phyloP scores from a whole-genome alignment of 768 basidiomycete genomes.

The Hemileccinum rubropunctum region DNA sequence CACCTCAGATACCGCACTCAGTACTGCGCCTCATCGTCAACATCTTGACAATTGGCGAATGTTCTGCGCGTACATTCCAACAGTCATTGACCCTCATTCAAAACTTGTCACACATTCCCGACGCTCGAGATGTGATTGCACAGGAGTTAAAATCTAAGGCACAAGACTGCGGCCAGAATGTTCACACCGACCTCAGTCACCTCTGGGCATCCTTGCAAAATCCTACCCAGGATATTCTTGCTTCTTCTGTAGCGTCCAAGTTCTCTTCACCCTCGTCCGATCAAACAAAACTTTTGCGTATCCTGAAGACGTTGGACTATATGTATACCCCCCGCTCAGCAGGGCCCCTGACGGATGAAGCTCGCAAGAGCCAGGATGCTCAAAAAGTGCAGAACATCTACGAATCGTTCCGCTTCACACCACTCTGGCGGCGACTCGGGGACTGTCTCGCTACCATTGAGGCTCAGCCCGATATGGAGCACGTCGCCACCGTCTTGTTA shows the following conservation, averaged over 20 bases:
- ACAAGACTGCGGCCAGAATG: slow-evolving; percentile 78
- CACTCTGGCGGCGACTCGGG: slow-evolving; percentile 87
- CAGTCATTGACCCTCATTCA: slow-evolving; percentile 90
- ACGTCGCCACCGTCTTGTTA: slow-evolving; percentile 88
- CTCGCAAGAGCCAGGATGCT: slow-evolving; percentile 50
- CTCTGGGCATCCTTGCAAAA: slow-evolving; percentile 62
- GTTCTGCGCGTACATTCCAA: slow-evolving; percentile 94
- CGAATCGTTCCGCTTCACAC: slow-evolving; percentile 85
- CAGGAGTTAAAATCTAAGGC: slow-evolving; percentile 84
- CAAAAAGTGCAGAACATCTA: slow-evolving; percentile 89
- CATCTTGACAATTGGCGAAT: slow-evolving; percentile 96
- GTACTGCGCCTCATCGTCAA: slow-evolving; percentile 93
- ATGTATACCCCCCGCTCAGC: slow-evolving; percentile 74
- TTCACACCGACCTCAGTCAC: slow-evolving; percentile 76
- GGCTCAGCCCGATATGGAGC: slow-evolving; percentile 73
- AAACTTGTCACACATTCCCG: slow-evolving; percentile 84
- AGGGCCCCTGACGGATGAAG: slow-evolving; percentile 36
- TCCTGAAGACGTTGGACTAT: slow-evolving; percentile 97
- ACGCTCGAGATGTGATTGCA: slow-evolving; percentile 85
- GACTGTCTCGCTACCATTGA: slow-evolving; percentile 85
- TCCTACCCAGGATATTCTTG: slow-evolving; percentile 51
- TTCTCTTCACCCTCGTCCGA: slow-evolving; percentile 93
- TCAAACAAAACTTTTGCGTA: slow-evolving; percentile 94
- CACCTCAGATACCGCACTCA: slow-evolving; percentile 81
- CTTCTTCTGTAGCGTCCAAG: slow-evolving; percentile 74